These are phyloP conservation scores for Arthrinium phaeospermum DNA, from an alignment of 2,329 filamentous ascomycete genomes.

Conservation along the genomic window DNA sequence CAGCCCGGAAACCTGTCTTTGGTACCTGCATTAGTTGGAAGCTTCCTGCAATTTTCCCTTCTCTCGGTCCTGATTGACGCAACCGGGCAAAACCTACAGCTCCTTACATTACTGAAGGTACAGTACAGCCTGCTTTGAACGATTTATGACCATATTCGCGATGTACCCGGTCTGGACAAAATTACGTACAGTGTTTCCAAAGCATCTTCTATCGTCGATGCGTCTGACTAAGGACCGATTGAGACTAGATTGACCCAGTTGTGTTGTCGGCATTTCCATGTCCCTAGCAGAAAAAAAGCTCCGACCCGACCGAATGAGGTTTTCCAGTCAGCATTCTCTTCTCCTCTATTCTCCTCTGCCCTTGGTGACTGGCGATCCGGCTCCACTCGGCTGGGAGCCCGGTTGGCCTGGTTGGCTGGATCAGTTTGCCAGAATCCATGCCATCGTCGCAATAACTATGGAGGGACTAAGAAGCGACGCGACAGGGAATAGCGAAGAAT, in stretches of 20 bases:
- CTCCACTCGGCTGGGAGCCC: background rate
- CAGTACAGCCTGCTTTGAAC: background rate
- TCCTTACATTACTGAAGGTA: slow-evolving; percentile 1
- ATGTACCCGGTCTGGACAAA: background rate
- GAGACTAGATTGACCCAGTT: background rate
- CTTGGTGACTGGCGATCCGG: slow-evolving; percentile 3
- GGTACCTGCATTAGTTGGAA: slow-evolving; percentile 12
- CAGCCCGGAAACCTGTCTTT: background rate
- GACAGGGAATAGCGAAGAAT: slow-evolving; percentile 11
- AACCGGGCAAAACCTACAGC: background rate
- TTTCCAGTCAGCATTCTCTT: background rate
- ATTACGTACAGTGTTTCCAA: slow-evolving; percentile 5
- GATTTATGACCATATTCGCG: background rate
- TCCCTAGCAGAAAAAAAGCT: slow-evolving; percentile 3
- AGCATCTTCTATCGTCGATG: slow-evolving; percentile 1
- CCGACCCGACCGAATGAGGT: slow-evolving; percentile 3
- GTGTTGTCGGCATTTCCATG: background rate
- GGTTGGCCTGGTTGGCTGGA: background rate
- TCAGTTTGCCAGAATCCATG: background rate
- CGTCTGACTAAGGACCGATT: background rate
- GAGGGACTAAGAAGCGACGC: background rate
- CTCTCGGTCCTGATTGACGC: background rate
- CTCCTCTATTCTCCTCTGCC: background rate
- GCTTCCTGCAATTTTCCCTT: background rate
- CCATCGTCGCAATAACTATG: background rate